Percentiles rank a stretch among this genome's conserved stretches.
Evolutionary conservation across 1,284 basidiomycete genomes (phyloP).

Genomic region (Trichosporon sp.): DNA sequence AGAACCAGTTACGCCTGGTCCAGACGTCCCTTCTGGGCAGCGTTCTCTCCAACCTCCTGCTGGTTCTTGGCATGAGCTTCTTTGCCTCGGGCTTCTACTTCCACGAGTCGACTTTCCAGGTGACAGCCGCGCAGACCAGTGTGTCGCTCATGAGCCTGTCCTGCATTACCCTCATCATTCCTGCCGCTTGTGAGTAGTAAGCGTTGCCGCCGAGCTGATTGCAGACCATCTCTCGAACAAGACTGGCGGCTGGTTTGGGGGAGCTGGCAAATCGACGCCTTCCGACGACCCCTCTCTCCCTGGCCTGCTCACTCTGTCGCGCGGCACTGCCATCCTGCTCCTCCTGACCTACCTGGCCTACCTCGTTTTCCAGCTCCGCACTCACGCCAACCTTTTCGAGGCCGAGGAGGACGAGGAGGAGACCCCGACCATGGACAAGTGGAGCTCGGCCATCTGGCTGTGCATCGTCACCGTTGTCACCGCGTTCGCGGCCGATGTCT

Average conservation of each 20-base stretch:
- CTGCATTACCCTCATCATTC: constrained; percentile 86
- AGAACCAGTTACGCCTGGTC: constrained; percentile 83
- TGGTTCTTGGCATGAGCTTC: constrained; percentile 87
- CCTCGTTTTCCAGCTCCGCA: constrained; percentile 63
- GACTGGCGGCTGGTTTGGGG: constrained; percentile 25
- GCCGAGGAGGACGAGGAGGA: constrained; percentile 61
- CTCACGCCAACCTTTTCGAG: constrained; percentile 62
- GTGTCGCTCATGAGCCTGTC: constrained; percentile 79
- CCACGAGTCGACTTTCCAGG: constrained; percentile 72
- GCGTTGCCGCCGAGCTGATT: constrained; percentile 13
- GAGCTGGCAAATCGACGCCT: constrained; percentile 30
- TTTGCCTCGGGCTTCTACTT: constrained; percentile 69
- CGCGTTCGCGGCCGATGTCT: constrained; percentile 73
- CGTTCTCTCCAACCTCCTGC: constrained; percentile 83
- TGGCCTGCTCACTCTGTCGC: constrained; percentile 75
- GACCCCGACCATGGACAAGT: constrained; percentile 67
- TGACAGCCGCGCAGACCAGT: constrained; percentile 81
- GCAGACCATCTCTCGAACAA: constrained; percentile 48
- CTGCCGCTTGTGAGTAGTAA: constrained; percentile 70
- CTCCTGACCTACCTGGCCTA: constrained; percentile 80
- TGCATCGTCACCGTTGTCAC: constrained; percentile 72
- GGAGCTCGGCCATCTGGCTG: constrained; percentile 64
- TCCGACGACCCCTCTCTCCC: constrained; percentile 49
- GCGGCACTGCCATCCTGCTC: constrained; percentile 80
- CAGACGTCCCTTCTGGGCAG: constrained; percentile 68